Conservation (phyloP, 2,329 filamentous ascomycete species). For the Trichoderma asperellum region DNA sequence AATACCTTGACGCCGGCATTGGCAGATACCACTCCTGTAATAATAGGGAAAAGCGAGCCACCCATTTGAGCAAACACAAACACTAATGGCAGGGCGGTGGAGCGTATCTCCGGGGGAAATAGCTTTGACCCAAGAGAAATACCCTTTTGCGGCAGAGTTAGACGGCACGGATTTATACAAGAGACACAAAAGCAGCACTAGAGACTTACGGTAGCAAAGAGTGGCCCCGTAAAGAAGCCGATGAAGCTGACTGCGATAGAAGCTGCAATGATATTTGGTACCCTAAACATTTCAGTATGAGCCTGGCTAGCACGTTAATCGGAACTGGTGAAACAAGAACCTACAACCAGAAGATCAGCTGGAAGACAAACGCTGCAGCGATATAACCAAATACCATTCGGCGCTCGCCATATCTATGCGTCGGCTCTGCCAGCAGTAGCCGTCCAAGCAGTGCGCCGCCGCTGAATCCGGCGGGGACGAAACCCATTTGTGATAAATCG, state of each 20-base stretch:
- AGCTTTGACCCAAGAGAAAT: slow-evolving; percentile 58
- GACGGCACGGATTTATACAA: background rate
- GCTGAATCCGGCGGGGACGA: slow-evolving; percentile 63
- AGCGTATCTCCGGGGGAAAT: slow-evolving; percentile 46
- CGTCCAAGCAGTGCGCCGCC: slow-evolving; percentile 62
- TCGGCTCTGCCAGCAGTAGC: slow-evolving; percentile 61
- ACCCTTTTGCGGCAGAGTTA: slow-evolving; percentile 44
- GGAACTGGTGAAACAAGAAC: background rate
- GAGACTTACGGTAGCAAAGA: slow-evolving; percentile 57
- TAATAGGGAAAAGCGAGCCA: slow-evolving; percentile 57
- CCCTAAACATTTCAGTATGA: slow-evolving; percentile 33
- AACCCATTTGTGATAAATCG: slow-evolving; percentile 60
- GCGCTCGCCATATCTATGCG: slow-evolving; percentile 60
- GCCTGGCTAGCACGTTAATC: background rate
- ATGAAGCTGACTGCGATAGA: slow-evolving; percentile 58
- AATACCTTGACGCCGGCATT: slow-evolving; percentile 51
- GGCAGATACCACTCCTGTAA: slow-evolving; percentile 57
- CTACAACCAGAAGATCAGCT: slow-evolving; percentile 65
- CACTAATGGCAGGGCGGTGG: slow-evolving; percentile 51
- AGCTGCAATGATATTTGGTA: slow-evolving; percentile 52
- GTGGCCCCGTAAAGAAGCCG: slow-evolving; percentile 61
- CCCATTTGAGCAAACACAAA: slow-evolving; percentile 62
- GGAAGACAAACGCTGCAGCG: slow-evolving; percentile 55
- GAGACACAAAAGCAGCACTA: background rate
- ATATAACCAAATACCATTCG: slow-evolving; percentile 61